Evolutionary conservation across 1,139 yeast genomes (phyloP), one percentile per base, ranked within the genome.

Genomic region (Yamadazyma diospyri): DNA sequence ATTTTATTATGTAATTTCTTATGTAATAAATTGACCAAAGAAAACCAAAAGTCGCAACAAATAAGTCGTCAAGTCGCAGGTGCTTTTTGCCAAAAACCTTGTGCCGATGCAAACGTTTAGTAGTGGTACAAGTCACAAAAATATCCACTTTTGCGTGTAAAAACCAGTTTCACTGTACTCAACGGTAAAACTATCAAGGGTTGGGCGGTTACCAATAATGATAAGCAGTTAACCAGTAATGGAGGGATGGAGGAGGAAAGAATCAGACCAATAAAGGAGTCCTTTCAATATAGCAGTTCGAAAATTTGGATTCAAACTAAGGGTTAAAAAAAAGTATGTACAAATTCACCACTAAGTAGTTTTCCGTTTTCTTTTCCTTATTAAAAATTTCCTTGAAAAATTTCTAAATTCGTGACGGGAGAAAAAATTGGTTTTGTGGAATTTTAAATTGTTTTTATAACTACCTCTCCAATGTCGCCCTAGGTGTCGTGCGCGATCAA

Each of bases 221-320:
- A n/a, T n/a, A n/a, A n/a, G n/a, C n/a, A n/a, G n/a, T n/a, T n/a
- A n/a, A n/a, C n/a, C n/a, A n/a, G n/a, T n/a, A n/a, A 9, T 23
- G 25, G 25, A 23, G 9, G 16, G 25, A 13, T n/a, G 9, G 13
- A 23, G 15, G 12, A 14, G 12, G 23, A 27, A 25, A 25, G 32
- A 32, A 33, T 21, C 36, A 33, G 22, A 22, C 36, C 36, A 33
- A 33, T 30, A 29, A 33, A 33, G 36, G 36, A 26, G 36, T 33
- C 36, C 36, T 20, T 25, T 23, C 22, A 12, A 25, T 11, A 14
- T 23, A 23, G 25, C 25, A 11, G 15, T 23, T 23, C 9, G 15
- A 23, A 23, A 13, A n/a, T n/a, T n/a, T 27, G 14, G 29, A 26
- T 16, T n/a, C 19, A 18, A 27, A 17, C 16, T 12, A 27, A 27